Evolutionary conservation across 768 basidiomycete species (phyloP).

Genomic region (Rhizopogon rudus): DNA sequence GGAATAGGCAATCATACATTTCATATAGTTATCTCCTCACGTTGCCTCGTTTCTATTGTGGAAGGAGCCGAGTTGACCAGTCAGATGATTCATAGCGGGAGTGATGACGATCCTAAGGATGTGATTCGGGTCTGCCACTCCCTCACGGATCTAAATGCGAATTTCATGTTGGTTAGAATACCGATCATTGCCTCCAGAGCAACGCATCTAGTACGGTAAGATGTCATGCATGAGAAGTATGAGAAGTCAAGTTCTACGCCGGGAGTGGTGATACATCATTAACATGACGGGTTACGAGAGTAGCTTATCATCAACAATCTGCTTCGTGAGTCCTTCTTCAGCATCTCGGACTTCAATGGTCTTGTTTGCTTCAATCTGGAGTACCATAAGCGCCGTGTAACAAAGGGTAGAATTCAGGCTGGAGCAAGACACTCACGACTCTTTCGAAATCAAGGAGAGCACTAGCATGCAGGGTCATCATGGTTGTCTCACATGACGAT

Average conservation of each 20-base stretch:
- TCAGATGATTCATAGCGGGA: neutral
- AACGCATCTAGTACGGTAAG: neutral
- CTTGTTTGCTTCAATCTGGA: constrained; percentile 71
- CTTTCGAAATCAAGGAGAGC: constrained; percentile 75
- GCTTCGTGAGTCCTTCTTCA: constrained; percentile 73
- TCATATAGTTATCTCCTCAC: neutral
- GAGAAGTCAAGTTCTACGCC: neutral
- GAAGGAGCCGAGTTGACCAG: neutral
- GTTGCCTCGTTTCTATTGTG: too few species aligned
- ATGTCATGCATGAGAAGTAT: too few species aligned
- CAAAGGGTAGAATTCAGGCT: neutral
- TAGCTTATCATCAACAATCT: constrained; percentile 61
- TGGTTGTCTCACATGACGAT: constrained; percentile 64
- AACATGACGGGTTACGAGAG: constrained; percentile 8
- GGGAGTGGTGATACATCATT: neutral
- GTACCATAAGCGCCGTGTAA: constrained; percentile 1
- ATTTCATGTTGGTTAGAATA: neutral
- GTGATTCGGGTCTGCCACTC: neutral
- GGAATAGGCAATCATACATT: constrained; percentile 37
- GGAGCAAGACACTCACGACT: constrained; percentile 44
- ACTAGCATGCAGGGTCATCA: constrained; percentile 81
- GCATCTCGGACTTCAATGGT: constrained; percentile 82
- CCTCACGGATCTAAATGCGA: neutral
- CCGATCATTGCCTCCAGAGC: neutral
- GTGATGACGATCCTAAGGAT: neutral